Evolutionary conservation across 805 yeast species (phyloP).

Genomic region (Spathaspora boniae): DNA sequence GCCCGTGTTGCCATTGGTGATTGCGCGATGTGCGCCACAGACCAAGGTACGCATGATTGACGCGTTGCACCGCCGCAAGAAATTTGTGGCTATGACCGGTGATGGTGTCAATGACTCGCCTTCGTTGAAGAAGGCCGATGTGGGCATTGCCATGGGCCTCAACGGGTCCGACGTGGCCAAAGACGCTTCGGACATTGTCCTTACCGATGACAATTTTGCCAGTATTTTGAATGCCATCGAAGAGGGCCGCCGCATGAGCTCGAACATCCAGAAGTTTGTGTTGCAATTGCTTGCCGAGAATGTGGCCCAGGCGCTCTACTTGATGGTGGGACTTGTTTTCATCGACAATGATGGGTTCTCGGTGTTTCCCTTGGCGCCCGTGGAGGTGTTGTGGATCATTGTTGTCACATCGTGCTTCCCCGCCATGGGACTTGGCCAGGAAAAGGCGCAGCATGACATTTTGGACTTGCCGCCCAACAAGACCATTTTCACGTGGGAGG

Average conservation of each 20-base stretch:
- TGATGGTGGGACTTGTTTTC: slow-evolving; percentile 72
- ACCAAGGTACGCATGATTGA: slow-evolving; percentile 81
- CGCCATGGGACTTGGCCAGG: slow-evolving; percentile 44
- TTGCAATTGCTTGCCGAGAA: slow-evolving; percentile 32
- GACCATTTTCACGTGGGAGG: slow-evolving; percentile 63
- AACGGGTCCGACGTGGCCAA: slow-evolving; percentile 97
- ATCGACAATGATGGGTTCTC: slow-evolving; percentile 60
- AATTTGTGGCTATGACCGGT: slow-evolving; percentile 83
- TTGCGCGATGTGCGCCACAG: slow-evolving; percentile 81
- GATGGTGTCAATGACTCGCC: slow-evolving; percentile 98
- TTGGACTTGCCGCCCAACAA: slow-evolving; percentile 65
- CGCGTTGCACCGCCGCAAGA: slow-evolving; percentile 48
- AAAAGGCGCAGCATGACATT: slow-evolving; percentile 59
- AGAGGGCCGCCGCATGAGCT: slow-evolving; percentile 31
- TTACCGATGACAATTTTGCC: slow-evolving; percentile 92
- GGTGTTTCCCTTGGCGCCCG: slow-evolving; percentile 70
- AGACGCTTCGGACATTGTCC: slow-evolving; percentile 94
- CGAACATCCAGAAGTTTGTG: slow-evolving; percentile 33
- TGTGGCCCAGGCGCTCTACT: slow-evolving; percentile 55
- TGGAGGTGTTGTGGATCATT: slow-evolving; percentile 33
- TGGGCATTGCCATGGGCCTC: slow-evolving; percentile 88
- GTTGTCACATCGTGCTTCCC: slow-evolving; percentile 36
- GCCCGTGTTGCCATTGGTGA: slow-evolving; percentile 70
- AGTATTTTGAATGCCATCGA: slow-evolving; percentile 79
- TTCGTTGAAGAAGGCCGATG: slow-evolving; percentile 87